Evolutionary conservation across 345 rosid genomes (phyloP).

Genomic region (Sonneratia caseolaris): DNA sequence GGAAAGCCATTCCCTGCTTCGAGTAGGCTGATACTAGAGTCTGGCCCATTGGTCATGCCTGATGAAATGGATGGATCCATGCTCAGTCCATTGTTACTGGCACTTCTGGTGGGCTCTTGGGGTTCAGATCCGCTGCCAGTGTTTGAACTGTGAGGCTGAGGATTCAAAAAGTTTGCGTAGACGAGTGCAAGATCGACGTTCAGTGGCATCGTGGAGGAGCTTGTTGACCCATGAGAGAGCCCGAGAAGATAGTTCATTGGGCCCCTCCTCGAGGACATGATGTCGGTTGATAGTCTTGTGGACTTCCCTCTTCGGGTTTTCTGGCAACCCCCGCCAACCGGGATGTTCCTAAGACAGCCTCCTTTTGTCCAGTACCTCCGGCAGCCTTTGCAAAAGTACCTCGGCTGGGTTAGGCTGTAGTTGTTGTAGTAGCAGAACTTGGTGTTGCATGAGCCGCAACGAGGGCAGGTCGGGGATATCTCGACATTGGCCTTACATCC

Average conservation of each 20-base stretch:
- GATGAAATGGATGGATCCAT: not conserved
- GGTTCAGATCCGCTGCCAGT: too few species aligned
- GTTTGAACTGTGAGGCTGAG: conserved; percentile 14
- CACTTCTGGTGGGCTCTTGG: too few species aligned
- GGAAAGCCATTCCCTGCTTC: conserved; percentile 1
- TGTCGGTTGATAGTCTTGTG: conserved; percentile 13
- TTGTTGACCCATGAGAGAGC: conserved; percentile 9
- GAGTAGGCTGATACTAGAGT: too few species aligned
- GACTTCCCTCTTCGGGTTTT: conserved; percentile 42
- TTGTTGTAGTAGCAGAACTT: conserved; percentile 65
- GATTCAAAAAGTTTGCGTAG: conserved; percentile 48
- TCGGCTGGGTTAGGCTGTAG: conserved; percentile 54
- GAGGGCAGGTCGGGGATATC: conserved; percentile 46
- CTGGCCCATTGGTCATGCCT: too few species aligned
- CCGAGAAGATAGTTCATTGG: not conserved
- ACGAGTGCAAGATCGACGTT: conserved; percentile 46
- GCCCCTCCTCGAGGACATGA: not conserved
- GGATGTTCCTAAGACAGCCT: conserved; percentile 47
- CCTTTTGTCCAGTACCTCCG: conserved; percentile 65
- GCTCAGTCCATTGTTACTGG: not conserved
- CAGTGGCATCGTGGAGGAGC: conserved; percentile 13
- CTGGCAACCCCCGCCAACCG: conserved; percentile 51
- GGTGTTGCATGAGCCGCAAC: conserved; percentile 53
- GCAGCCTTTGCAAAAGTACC: conserved; percentile 63
- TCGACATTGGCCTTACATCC: conserved; percentile 39